Percentiles rank a stretch among this genome's conserved stretches.
These are phyloP conservation scores for Ceratobasidium papillatum DNA, from an alignment of 1,284 basidiomycete genomes.

Conservation along the genomic window DNA sequence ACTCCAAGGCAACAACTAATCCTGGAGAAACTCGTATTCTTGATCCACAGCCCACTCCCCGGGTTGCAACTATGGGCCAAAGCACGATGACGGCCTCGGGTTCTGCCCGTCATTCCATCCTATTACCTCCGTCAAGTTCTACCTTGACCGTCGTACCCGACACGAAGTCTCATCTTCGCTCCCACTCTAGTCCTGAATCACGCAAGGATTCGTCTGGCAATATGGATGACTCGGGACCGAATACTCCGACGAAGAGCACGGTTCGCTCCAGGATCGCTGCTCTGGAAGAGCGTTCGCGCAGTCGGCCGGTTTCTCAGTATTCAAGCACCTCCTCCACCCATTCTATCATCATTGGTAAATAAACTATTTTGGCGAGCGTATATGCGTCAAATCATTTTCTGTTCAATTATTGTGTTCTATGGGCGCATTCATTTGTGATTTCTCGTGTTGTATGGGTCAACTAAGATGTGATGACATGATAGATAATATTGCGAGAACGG, in stretches of 20 bases:
- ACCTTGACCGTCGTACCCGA: background rate
- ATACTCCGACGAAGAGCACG: background rate
- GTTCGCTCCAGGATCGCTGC: slow-evolving; percentile 34
- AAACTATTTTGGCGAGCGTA: background rate
- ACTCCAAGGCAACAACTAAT: background rate
- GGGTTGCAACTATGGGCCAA: background rate
- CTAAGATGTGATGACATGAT: background rate
- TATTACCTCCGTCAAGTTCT: background rate
- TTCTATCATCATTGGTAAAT: slow-evolving; percentile 2
- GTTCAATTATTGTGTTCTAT: background rate
- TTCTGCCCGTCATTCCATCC: background rate
- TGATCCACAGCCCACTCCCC: background rate
- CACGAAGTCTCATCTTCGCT: background rate
- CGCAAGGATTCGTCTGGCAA: background rate
- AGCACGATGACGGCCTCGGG: background rate
- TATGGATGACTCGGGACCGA: background rate
- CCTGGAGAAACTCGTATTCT: background rate
- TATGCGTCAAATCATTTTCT: background rate
- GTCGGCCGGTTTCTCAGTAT: slow-evolving; percentile 11
- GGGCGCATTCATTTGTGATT: background rate
- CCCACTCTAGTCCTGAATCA: slow-evolving; percentile 17
- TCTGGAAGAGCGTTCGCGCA: slow-evolving; percentile 33
- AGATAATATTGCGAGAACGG: background rate
- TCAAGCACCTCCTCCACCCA: background rate
- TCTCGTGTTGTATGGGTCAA: background rate